Percentiles rank a stretch among this genome's conserved stretches.
Conservation (phyloP, 2,329 filamentous ascomycete genomes). For the Leptographium procerum region DNA sequence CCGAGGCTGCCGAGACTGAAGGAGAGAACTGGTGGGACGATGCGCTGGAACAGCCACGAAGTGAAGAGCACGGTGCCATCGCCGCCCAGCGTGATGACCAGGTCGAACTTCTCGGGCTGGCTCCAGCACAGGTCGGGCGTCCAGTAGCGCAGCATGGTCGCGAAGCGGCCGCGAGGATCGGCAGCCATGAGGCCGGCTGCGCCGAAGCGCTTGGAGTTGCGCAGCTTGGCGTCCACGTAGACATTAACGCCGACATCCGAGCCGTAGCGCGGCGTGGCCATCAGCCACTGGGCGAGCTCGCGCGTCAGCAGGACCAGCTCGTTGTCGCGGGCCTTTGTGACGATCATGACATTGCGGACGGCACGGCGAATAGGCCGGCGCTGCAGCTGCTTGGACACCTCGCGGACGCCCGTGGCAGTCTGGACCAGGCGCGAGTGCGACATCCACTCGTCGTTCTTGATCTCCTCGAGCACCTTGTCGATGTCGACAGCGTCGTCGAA, state of each 20-base stretch:
- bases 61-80: constrained; percentile 84
- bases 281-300: constrained; percentile 78
- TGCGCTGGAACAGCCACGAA: constrained; percentile 82
- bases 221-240: constrained; percentile 94
- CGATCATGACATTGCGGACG: constrained; percentile 92
- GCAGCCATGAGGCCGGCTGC: constrained; percentile 59
- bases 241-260: constrained; percentile 88
- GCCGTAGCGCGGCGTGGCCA: constrained; percentile 80
- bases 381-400: constrained; percentile 92
- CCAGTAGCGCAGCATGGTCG: constrained; percentile 87
- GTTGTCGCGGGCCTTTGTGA: constrained; percentile 96
- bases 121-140: constrained; percentile 92
- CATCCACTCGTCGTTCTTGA: constrained; percentile 77
- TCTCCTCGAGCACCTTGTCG: constrained; percentile 88
- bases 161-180: constrained; percentile 68
- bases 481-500: constrained; percentile 96
- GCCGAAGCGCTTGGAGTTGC: constrained; percentile 79
- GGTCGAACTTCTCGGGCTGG: constrained; percentile 86
- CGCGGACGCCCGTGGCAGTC: constrained; percentile 86
- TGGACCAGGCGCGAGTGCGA: constrained; percentile 91
- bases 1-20: constrained; percentile 77
- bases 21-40: constrained; percentile 74
- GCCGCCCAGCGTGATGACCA: constrained; percentile 79
- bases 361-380: constrained; percentile 83
- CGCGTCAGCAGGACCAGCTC: constrained; percentile 79